Conservation (phyloP, 2,329 filamentous ascomycete genomes). For the Pyrenophora tritici-repentis region DNA sequence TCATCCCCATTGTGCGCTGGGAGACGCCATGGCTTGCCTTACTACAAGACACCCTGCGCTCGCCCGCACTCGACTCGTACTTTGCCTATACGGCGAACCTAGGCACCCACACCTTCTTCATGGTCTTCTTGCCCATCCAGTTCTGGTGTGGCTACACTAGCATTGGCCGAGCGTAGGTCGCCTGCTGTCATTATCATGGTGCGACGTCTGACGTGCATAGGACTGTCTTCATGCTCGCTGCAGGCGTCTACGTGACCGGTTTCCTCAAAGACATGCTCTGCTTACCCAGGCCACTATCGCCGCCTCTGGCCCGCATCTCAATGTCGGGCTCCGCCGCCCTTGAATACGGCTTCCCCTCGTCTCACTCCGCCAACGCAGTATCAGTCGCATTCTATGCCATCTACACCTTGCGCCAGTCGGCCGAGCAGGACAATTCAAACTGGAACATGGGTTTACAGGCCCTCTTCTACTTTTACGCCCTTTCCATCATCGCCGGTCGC, state of each 20-base stretch:
- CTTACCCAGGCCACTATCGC: slow-evolving; percentile 86
- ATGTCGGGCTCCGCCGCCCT: slow-evolving; percentile 95
- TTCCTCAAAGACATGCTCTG: slow-evolving; percentile 95
- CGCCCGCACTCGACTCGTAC: slow-evolving; percentile 88
- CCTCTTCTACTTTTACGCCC: slow-evolving; percentile 80
- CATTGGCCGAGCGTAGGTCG: slow-evolving; percentile 81
- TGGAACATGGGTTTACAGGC: slow-evolving; percentile 67
- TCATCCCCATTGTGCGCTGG: slow-evolving; percentile 87
- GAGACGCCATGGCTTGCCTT: slow-evolving; percentile 93
- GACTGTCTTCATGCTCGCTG: slow-evolving; percentile 65
- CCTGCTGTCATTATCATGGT: slow-evolving; percentile 8
- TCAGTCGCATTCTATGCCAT: slow-evolving; percentile 88
- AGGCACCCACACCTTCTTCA: slow-evolving; percentile 98
- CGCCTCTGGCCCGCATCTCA: slow-evolving; percentile 89
- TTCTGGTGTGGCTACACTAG: slow-evolving; percentile 94
- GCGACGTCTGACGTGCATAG: slow-evolving; percentile 30
- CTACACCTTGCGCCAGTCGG: slow-evolving; percentile 68
- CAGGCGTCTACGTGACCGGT: slow-evolving; percentile 73
- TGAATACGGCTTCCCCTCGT: slow-evolving; percentile 97
- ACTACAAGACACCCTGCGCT: slow-evolving; percentile 79
- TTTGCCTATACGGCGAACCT: slow-evolving; percentile 97
- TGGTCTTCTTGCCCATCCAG: slow-evolving; percentile 89
- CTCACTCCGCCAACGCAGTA: slow-evolving; percentile 94
- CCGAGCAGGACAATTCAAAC: slow-evolving; percentile 64
- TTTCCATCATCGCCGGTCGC: slow-evolving; percentile 87